Conservation (phyloP, 805 yeast species). For the Scheffersomyces spartinae region DNA sequence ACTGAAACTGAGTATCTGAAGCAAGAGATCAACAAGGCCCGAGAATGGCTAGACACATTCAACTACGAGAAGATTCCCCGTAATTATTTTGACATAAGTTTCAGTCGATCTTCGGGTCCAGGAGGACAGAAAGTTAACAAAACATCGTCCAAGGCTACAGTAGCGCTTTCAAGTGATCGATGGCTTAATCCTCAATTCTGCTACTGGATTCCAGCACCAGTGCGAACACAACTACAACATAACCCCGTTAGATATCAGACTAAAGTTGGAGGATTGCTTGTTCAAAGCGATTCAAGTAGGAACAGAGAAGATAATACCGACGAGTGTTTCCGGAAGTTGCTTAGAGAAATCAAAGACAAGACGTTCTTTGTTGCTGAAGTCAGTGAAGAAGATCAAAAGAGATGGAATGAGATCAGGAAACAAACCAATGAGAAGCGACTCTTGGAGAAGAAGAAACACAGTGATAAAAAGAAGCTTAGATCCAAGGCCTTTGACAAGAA, state of each 20-base stretch:
- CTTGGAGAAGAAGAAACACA: conserved; percentile 20
- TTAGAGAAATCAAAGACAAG: conserved; percentile 35
- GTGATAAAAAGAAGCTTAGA: conserved; percentile 27
- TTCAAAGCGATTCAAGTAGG: conserved; percentile 51
- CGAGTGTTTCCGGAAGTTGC: conserved; percentile 50
- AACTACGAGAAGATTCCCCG: conserved; percentile 29
- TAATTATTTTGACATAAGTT: conserved; percentile 31
- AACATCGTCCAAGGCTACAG: conserved; percentile 53
- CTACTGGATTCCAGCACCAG: conserved; percentile 49
- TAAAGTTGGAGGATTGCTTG: conserved; percentile 40
- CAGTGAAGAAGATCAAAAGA: conserved; percentile 31
- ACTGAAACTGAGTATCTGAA: too few relatives aligned
- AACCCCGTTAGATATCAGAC: conserved; percentile 42
- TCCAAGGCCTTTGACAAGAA: conserved; percentile 22
- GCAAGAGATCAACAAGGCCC: conserved; percentile 20
- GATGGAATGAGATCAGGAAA: conserved; percentile 36
- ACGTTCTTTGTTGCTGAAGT: conserved; percentile 39
- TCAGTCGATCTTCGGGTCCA: conserved; percentile 63
- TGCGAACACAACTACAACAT: conserved; percentile 27
- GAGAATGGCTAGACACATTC: conserved; percentile 31
- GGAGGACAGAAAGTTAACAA: conserved; percentile 87
- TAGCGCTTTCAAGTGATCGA: conserved; percentile 30
- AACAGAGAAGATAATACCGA: conserved; percentile 45
- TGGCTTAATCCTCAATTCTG: conserved; percentile 31
- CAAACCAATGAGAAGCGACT: conserved; percentile 20